Conservation (phyloP, 2,329 filamentous ascomycete species). For the Aspergillus neotritici region DNA sequence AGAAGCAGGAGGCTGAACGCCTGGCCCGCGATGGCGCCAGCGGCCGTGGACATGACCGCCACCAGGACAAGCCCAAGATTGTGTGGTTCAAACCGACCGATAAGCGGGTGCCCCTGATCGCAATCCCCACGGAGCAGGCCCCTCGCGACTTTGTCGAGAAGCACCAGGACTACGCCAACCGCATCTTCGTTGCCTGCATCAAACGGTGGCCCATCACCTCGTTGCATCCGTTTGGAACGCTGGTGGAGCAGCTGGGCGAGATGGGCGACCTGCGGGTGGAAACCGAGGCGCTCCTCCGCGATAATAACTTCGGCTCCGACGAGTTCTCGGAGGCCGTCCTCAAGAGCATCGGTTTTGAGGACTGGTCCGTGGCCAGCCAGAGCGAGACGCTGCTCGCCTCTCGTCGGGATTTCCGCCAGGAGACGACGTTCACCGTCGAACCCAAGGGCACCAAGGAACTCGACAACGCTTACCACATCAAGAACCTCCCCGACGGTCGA, state of each 20-base stretch:
- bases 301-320: conserved; percentile 98
- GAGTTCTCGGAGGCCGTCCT: conserved; percentile 96
- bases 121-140: conserved; percentile 95
- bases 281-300: conserved; percentile 89
- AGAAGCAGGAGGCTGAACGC: conserved; percentile 97
- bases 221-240: conserved; percentile 95
- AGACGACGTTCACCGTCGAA: conserved; percentile 88
- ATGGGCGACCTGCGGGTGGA: conserved; percentile 98
- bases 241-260: conserved; percentile 92
- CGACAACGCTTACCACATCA: conserved; percentile 89
- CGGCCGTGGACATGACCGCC: conserved; percentile 68
- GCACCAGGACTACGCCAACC: conserved; percentile 94
- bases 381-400: conserved; percentile 65
- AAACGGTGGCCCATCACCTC: conserved; percentile 99
- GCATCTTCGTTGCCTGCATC: conserved; percentile 98
- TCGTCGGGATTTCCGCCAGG: conserved; percentile 83
- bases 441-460: conserved; percentile 82
- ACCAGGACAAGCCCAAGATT: conserved; percentile 97
- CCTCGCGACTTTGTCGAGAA: conserved; percentile 97
- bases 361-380: conserved; percentile 83
- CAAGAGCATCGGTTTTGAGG: conserved; percentile 84
- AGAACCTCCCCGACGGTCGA: conserved; percentile 72
- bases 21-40: conserved; percentile 77
- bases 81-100: conserved; percentile 99
- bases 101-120: conserved; percentile 95